Base-by-base conservation (phyloP, 805 yeast genomes). In the Yarrowia deformans region DNA sequence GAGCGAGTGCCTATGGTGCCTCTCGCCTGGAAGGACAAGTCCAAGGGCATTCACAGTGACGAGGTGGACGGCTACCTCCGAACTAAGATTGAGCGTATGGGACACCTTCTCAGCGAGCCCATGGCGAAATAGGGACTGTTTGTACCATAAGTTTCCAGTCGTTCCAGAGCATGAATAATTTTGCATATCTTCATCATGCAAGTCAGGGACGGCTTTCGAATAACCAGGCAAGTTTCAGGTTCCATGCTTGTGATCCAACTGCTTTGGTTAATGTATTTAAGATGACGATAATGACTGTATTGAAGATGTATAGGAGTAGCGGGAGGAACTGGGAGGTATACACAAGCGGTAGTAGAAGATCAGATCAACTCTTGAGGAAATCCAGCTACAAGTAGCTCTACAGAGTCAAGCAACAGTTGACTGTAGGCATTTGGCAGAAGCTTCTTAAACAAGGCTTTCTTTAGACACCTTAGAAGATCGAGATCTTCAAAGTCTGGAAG, bases 1-100 rank as follows among this genome's bases (percentile, higher is more conserved):
- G 95, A 94, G 77, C 85, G 99, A 72, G 93, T 94, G 2, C 97
- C 99, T 45, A 95, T 95, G 99, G 85, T 95, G 3, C 99, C 99
- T 14, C 83, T 93, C 69, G 93, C 97, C 8, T 95, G 99, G 99
- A 84, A 84, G 75, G 77, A 81, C 70, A 82, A 82, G 68, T 78
- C 79, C 32, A 77, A 77, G n/a, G 98, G 98, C 8, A 90, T 95
- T 70, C 84, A 88, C 72, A 86, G 93, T 43, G 85, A 84, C 71
- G 99, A 95, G 79, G 90, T 95, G 40, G 97, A 95, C 74, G 97
- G 97, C 1, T 95, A 95, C 75, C 81, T 95, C 70, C 86, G 95
- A 75, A 95, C 99, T 0, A 95, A 95, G 80, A 90, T 94, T 67
- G 97, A 94, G 78, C 84, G 97, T 74, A 95, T 95, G 99, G 99